Evolutionary conservation across 129 eudicot genomes (phyloP).

Genomic region (Rutidosis leptorrhynchoides): DNA sequence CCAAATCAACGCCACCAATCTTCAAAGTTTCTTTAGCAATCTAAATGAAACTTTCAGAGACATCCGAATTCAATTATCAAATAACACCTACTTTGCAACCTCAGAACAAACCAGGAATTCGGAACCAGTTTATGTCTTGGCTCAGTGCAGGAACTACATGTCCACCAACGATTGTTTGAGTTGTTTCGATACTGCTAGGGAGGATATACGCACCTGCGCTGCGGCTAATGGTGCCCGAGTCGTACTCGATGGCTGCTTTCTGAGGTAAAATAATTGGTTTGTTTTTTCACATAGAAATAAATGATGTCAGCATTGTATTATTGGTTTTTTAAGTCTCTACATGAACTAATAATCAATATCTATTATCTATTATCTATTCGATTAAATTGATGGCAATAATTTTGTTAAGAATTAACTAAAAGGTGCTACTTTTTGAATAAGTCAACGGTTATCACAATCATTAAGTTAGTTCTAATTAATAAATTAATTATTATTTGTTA

Average conservation of each 20-base stretch:
- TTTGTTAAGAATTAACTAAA: too few relatives aligned
- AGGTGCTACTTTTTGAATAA: too few relatives aligned
- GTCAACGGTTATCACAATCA: neutral
- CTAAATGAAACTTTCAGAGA: conserved; percentile 48
- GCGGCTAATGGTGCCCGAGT: conserved; percentile 68
- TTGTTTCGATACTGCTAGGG: conserved; percentile 54
- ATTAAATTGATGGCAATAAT: neutral
- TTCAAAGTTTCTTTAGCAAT: conserved; percentile 37
- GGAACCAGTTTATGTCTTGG: conserved; percentile 58
- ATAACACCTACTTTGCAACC: conserved; percentile 46
- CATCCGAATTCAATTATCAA: conserved; percentile 39
- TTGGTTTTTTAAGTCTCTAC: neutral
- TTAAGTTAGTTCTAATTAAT: neutral
- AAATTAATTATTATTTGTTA: too few relatives aligned
- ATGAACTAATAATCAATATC: too few relatives aligned
- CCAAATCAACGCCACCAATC: conserved; percentile 43
- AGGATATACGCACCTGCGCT: conserved; percentile 49
- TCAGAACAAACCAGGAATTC: conserved; percentile 48
- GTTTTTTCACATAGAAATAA: neutral
- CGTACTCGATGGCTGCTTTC: conserved; percentile 70
- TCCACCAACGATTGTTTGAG: conserved; percentile 47
- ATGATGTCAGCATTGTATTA: neutral
- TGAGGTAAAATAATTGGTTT: conserved; percentile 38
- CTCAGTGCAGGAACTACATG: conserved; percentile 67
- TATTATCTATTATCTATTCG: neutral